Conservation (phyloP, 306 rosid species). For the Hippophae gyantsensis region DNA sequence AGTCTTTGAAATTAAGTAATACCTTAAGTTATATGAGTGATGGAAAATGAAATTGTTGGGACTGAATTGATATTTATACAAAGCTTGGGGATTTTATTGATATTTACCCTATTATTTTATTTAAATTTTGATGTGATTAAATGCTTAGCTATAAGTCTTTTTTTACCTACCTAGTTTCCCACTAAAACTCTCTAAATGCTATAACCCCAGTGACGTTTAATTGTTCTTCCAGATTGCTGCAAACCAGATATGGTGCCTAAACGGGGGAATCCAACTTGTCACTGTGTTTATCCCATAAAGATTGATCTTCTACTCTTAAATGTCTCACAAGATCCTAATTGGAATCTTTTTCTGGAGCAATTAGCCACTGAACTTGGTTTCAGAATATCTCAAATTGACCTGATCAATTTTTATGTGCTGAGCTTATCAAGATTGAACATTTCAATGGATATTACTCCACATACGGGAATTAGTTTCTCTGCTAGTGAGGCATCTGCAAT, state of each 20-base stretch:
- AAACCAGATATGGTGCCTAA: slow-evolving; percentile 59
- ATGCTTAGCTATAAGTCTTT: neutral
- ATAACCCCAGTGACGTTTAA: neutral
- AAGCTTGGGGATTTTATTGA: no score
- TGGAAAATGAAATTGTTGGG: no score
- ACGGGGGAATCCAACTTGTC: slow-evolving; percentile 55
- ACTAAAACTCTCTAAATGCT: no score
- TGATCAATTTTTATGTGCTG: slow-evolving; percentile 68
- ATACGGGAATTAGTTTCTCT: slow-evolving; percentile 62
- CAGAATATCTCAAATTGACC: slow-evolving; percentile 53
- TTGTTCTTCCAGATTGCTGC: slow-evolving; percentile 73
- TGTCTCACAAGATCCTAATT: slow-evolving; percentile 58
- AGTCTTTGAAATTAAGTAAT: no score
- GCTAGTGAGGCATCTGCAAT: slow-evolving; percentile 49
- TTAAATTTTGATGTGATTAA: neutral
- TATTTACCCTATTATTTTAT: no score
- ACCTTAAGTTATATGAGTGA: no score
- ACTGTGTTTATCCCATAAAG: slow-evolving; percentile 87
- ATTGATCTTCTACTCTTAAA: slow-evolving; percentile 85
- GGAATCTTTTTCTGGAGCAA: slow-evolving; percentile 52
- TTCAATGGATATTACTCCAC: slow-evolving; percentile 84
- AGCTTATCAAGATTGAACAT: slow-evolving; percentile 54
- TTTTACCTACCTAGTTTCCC: neutral
- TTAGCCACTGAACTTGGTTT: slow-evolving; percentile 64
- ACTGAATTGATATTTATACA: no score